phyloP scores from a whole-genome alignment of 2,329 filamentous ascomycete species.

The Fusarium pseudograminearum region DNA sequence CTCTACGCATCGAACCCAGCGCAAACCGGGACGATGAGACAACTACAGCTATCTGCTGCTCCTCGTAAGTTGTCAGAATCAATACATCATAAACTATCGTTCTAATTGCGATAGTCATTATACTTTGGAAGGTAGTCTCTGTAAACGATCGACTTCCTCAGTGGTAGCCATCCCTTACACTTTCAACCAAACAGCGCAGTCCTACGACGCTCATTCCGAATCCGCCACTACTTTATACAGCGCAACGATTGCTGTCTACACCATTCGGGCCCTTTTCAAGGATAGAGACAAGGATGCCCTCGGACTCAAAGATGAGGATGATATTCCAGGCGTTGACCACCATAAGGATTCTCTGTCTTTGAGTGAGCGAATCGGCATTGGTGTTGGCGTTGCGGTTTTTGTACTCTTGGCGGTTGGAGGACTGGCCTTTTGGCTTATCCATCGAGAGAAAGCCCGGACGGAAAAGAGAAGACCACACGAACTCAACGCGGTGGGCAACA shows the following conservation, averaged over 20 bases:
- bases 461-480: constrained; percentile 43
- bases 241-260: constrained; percentile 55
- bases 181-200: constrained; percentile 53
- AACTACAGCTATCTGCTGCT: constrained; percentile 58
- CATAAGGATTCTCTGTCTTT: constrained; percentile 43
- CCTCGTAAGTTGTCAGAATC: constrained; percentile 53
- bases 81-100: background rate
- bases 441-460: constrained; percentile 37
- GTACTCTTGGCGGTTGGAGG: constrained; percentile 48
- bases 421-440: constrained; percentile 45
- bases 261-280: constrained; percentile 54
- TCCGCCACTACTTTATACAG: constrained; percentile 55
- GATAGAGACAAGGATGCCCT: constrained; percentile 52
- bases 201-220: constrained; percentile 52
- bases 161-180: constrained; percentile 54
- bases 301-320: constrained; percentile 52
- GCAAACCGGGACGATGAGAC: constrained; percentile 48
- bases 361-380: constrained; percentile 53
- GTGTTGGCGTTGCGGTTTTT: constrained; percentile 50
- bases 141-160: constrained; percentile 53
- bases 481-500: constrained; percentile 41
- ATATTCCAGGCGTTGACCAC: constrained; percentile 42
- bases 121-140: constrained; percentile 50
- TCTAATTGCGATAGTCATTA: constrained; percentile 51
- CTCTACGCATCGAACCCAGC: constrained; percentile 49